Evolutionary conservation across 2,329 filamentous ascomycete species (phyloP).

Genomic region (Magnaporthales sp.): DNA sequence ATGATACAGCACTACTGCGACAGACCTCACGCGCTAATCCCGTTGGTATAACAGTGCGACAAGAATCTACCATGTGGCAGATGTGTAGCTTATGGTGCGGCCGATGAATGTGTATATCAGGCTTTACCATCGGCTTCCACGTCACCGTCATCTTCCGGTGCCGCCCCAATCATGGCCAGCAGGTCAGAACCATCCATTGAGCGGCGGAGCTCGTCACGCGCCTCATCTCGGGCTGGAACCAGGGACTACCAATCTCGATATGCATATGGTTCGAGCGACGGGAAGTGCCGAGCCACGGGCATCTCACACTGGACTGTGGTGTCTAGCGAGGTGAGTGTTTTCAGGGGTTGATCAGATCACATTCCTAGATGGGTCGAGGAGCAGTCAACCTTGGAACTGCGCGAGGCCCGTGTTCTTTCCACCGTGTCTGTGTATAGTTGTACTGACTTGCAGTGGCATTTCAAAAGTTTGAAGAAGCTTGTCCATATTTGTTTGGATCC

Average conservation of each 20-base stretch:
- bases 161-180: not conserved
- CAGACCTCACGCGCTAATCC: not conserved
- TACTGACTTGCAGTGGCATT: not conserved
- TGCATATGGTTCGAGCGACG: constrained; percentile 7
- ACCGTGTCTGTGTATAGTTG: not conserved
- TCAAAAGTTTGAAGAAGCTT: constrained; percentile 15
- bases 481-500: constrained; percentile 15
- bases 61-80: constrained; percentile 17
- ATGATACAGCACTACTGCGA: not conserved
- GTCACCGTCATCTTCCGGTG: constrained; percentile 5
- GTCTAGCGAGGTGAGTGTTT: constrained; percentile 10
- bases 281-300: constrained; percentile 8
- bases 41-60: constrained; percentile 11
- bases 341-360: not conserved
- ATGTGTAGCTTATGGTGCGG: constrained; percentile 14
- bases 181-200: not conserved
- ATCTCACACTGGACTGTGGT: constrained; percentile 12
- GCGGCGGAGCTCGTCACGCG: not conserved
- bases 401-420: not conserved
- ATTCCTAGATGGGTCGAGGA: not conserved
- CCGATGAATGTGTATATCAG: constrained; percentile 18
- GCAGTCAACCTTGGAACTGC: not conserved
- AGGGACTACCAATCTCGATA: not conserved
- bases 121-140: constrained; percentile 7
- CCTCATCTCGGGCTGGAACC: not conserved